Base-by-base conservation (phyloP, 805 yeast genomes). In the Myxozyma melibiosi region DNA sequence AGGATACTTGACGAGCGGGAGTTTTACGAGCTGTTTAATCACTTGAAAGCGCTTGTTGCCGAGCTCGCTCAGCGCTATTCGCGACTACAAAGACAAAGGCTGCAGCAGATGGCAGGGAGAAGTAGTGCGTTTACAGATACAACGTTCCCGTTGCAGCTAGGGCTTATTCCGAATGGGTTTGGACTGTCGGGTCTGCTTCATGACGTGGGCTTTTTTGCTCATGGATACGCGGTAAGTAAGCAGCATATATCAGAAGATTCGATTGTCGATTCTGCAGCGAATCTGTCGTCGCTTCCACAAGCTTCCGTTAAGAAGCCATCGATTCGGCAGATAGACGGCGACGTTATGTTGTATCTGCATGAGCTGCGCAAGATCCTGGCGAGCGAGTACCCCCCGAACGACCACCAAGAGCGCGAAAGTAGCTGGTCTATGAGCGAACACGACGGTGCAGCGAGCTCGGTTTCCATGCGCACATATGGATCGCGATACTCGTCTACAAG, bases 141-240 rank as follows among this genome's bases (percentile, higher is more conserved):
- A 4, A 27, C 27, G 4, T 55, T 50, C 33, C 56, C 60, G 4
- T 42, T 56, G 14, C 51, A 51, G 34, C 48, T 56, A 4, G 60
- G 50, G 3, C 30, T 56, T 5, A 37, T 51, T 13, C 28, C 55
- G n/a, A 16, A 24, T 5, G 51, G 34, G 4, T 53, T 47, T 27
- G 55, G 50, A 8, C 34, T 52, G 31, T 30, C 52, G 6, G 30
- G n/a, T 16, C 39, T 33, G 5, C 34, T 53, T 16, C 24, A 35
- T 3, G 53, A 47, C 38, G 37, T 43, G 7, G 51, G 46, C 14
- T 34, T 34, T 22, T 31, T 40, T 4, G 6, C 25, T 4, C 40
- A 24, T 11, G 22, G 40, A 14, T 9, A 24, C 18, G 34, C 28
- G 28, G 39, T 24, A 7, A 18, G 18, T n/a, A 24, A 33, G 16